Conservation (phyloP, 2,329 filamentous ascomycete genomes). For the Thielaviopsis euricoi region DNA sequence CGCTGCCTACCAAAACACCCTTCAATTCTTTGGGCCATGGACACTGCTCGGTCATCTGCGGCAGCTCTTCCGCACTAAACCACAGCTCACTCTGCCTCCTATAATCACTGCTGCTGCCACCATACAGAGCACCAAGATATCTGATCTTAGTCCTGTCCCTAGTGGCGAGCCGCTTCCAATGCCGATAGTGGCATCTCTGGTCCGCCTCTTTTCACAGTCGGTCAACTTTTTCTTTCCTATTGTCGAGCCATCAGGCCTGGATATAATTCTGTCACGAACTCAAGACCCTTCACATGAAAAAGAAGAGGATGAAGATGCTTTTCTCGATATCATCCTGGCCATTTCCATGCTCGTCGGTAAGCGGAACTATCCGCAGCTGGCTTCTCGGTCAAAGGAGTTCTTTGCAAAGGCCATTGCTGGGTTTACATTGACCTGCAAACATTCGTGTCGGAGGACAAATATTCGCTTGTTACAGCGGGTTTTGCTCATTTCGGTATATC, state of each 20-base stretch:
- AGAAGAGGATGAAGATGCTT: neutral
- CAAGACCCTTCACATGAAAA: neutral
- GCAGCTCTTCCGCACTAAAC: neutral
- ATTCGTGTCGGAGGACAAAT: conserved; percentile 4
- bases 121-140: no score
- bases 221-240: conserved; percentile 3
- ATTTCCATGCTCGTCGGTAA: conserved; percentile 9
- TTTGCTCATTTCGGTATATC: conserved; percentile 10
- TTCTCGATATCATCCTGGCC: conserved; percentile 11
- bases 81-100: neutral
- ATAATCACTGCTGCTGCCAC: neutral
- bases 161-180: neutral
- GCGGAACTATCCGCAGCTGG: conserved; percentile 3
- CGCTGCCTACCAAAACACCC: neutral
- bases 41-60: neutral
- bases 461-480: conserved; percentile 11
- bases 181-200: neutral
- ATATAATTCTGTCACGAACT: neutral
- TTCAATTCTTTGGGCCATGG: conserved; percentile 3
- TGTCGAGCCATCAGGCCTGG: neutral
- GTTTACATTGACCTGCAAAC: neutral
- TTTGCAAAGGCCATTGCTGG: neutral
- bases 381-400: neutral
- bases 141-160: neutral
- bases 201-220: conserved; percentile 1